Conservation (phyloP, 495 filamentous ascomycete species). For the Tetracladium setigerum region DNA sequence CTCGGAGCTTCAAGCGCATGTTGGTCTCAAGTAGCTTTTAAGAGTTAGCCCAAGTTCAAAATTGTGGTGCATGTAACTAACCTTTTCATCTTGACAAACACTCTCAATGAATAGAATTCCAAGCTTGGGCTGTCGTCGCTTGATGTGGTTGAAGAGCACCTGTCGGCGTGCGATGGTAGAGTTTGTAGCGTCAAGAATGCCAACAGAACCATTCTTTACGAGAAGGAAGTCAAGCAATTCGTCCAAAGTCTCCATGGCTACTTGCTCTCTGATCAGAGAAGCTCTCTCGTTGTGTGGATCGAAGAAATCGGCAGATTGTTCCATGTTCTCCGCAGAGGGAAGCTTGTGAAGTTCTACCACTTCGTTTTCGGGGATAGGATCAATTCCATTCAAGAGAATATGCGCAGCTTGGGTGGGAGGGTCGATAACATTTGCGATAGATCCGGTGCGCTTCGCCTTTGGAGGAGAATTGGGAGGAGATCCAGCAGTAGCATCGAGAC, state of each 20-base stretch:
- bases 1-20: conserved; percentile 95
- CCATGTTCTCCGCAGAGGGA: conserved; percentile 41
- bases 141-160: conserved; percentile 74
- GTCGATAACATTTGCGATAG: conserved; percentile 13
- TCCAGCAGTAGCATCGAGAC: conserved; percentile 28
- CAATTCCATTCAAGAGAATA: conserved; percentile 37
- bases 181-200: conserved; percentile 97
- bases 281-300: conserved; percentile 83
- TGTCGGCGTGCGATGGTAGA: conserved; percentile 83
- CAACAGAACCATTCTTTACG: conserved; percentile 76
- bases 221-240: conserved; percentile 86
- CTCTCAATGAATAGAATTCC: conserved; percentile 93
- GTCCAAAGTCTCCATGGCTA: conserved; percentile 85
- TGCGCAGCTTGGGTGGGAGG: conserved; percentile 32
- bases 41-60: neutral
- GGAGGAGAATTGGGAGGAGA: conserved; percentile 4
- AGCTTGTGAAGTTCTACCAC: neutral
- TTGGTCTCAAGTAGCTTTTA: conserved; percentile 76
- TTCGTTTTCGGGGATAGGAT: conserved; percentile 7
- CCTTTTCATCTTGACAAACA: conserved; percentile 72
- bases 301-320: conserved; percentile 91
- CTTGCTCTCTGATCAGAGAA: conserved; percentile 77
- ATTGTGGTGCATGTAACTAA: conserved; percentile 19
- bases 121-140: conserved; percentile 73
- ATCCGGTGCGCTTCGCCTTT: neutral